A percentile compares a stretch with the other conserved stretches of the same genome.
Evolutionary conservation across 2,329 filamentous ascomycete species (phyloP).

Genomic region (Bertia moriformis): DNA sequence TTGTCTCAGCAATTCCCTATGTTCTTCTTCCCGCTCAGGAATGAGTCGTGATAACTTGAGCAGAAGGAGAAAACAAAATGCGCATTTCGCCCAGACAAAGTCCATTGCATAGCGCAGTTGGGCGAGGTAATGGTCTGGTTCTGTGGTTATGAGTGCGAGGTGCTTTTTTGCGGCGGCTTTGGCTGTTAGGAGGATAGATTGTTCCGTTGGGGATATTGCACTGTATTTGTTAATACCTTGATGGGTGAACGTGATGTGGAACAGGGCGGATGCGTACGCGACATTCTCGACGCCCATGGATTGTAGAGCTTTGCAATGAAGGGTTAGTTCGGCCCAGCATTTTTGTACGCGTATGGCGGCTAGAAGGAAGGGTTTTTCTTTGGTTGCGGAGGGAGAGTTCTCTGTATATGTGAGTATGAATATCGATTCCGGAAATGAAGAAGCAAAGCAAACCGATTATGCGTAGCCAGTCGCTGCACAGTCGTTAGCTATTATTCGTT

Average conservation of each 20-base stretch:
- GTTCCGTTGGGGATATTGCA: slow-evolving; percentile 31
- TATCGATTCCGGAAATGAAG: no score
- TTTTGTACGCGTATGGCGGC: slow-evolving; percentile 33
- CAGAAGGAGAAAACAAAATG: slow-evolving; percentile 38
- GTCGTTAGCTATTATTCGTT: no score
- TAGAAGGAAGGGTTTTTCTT: slow-evolving; percentile 18
- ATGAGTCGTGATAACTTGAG: slow-evolving; percentile 34
- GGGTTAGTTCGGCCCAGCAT: slow-evolving; percentile 36
- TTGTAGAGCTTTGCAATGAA: slow-evolving; percentile 32
- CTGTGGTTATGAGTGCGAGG: slow-evolving; percentile 28
- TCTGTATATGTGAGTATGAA: no score
- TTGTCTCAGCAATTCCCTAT: slow-evolving; percentile 23
- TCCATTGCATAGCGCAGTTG: slow-evolving; percentile 38
- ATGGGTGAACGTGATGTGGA: neutral
- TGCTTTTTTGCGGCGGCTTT: slow-evolving; percentile 34
- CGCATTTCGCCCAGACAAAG: slow-evolving; percentile 42
- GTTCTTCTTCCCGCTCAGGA: slow-evolving; percentile 19
- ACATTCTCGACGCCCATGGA: slow-evolving; percentile 31
- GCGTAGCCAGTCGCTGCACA: slow-evolving; percentile 16
- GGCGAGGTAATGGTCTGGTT: slow-evolving; percentile 28
- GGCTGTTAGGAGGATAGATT: slow-evolving; percentile 29
- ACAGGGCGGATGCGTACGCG: slow-evolving; percentile 11
- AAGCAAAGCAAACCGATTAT: slow-evolving; percentile 16
- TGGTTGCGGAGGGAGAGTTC: neutral
- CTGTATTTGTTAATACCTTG: slow-evolving; percentile 4